Base-by-base conservation (phyloP, 2,329 filamentous ascomycete species). In the Daldinia sp. region DNA sequence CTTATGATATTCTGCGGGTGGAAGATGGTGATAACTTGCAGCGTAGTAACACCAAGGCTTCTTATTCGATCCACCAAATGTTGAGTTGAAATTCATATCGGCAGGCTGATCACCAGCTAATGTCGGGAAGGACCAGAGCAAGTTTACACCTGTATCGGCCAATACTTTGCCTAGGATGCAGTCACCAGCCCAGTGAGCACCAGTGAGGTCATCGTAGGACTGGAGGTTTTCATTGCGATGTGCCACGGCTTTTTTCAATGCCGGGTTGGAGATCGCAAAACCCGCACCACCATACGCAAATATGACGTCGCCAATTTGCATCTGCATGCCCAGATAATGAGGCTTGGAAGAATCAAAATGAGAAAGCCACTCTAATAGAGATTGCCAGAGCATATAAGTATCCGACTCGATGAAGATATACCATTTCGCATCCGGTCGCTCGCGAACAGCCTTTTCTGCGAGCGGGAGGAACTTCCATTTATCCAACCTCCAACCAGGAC, bases 391-490 rank as follows among this genome's bases (percentile, higher is more conserved):
- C 44, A 88, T 75, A 70, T 87, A 89, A 0, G 86, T 88, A 73
- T 89, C 87, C 0, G 85, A 83, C 71, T 89, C 87, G 53, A 88
- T 83, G 74, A 89, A 89, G 62, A 88, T 79, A 67, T 83, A 89
- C 87, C 87, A 89, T 61, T 84, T 85, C 50, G 84, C 83, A 28
- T 86, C 77, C 1, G 83, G 83, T 41, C 78, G 73, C 57, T 79
- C 73, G n/a, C 57, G 67, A 44, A 75, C 64, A 6, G 85, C 81
- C 71, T 84, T 82, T 71, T 86, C 83, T 2, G 85, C 82, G 79
- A 87, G 83, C 6, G 86, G 86, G 20, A 88, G 76, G 69, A 86
- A 85, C 74, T 88, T 88, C 86, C 86, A 88, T 71, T 88, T 88
- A 70, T 88, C 86, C 41, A 88, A 78, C 63, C 81, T 83, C 86